Evolutionary conservation across 306 rosid genomes (phyloP), one percentile per base, ranked within the genome.

Genomic region (Cicer arietinum): DNA sequence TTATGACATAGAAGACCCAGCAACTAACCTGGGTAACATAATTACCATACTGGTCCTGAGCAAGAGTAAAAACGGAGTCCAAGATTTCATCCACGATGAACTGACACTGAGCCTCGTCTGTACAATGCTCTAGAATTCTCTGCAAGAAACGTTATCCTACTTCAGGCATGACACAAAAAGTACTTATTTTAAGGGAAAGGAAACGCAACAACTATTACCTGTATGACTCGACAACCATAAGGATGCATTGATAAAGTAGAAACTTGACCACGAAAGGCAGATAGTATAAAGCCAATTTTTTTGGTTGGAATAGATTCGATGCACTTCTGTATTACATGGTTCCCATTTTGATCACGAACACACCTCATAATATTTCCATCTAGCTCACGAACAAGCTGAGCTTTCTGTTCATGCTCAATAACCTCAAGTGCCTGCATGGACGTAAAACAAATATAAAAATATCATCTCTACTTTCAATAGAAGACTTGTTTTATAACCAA

Each of bases 261-360:
- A 47, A 87, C 88, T 65, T 87, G 88, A 60, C 85, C 82, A 10
- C 74, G 85, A 44, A 87, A 87, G 13, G 90, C 88, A 80, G 90
- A 79, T 79, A 87, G 79, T 70, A 84, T 82, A 61, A 87, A 87
- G 66, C 67, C 81, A 54, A 87, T 77, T 14, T 50, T 85, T 65
- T 77, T 65, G 4, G 88, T 84, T 67, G 88, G 87, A 59, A 87
- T 82, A 59, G 85, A 80, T 83, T 87, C 90, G 48, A 87, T 80
- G 82, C 90, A 87, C 78, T 87, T 87, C 77, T 87, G 90, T 82
- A 87, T 87, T 77, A 87, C 90, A 84, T 87, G 90, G 82, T 87
- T 87, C 80, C 90, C 90, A 37, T 84, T 87, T 74, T 87, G 90
- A 71, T 87, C 90, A 53, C 90, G 88, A 57, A 87, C 88, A 67